Conservation (phyloP, 2,329 filamentous ascomycete species). For the Scleromitrula shiraiana region DNA sequence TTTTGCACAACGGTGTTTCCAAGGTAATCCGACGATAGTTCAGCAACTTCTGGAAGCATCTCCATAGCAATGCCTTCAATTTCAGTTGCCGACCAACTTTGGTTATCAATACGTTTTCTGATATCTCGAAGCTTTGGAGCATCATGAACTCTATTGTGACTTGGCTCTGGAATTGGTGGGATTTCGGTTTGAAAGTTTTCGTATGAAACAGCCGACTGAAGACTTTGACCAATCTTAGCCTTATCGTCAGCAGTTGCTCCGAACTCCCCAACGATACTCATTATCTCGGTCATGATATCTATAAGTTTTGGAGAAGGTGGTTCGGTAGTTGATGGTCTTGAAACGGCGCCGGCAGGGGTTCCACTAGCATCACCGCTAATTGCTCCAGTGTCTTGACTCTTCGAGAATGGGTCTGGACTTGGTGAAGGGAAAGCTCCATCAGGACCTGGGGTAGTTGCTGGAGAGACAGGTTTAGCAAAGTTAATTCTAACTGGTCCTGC, state of each 20-base stretch:
- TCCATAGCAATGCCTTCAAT: slow-evolving; percentile 87
- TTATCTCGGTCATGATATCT: slow-evolving; percentile 75
- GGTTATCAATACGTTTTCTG: slow-evolving; percentile 94
- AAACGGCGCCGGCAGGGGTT: slow-evolving; percentile 34
- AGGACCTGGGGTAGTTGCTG: slow-evolving; percentile 79
- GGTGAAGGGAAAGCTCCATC: slow-evolving; percentile 85
- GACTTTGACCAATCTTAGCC: slow-evolving; percentile 59
- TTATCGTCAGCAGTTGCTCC: slow-evolving; percentile 76
- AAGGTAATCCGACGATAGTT: slow-evolving; percentile 90
- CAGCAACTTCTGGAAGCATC: slow-evolving; percentile 95
- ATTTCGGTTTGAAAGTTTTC: slow-evolving; percentile 72
- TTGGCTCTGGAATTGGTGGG: slow-evolving; percentile 79
- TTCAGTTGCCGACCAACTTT: slow-evolving; percentile 73
- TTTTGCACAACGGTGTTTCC: slow-evolving; percentile 99
- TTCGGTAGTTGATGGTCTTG: slow-evolving; percentile 38
- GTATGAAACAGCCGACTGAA: slow-evolving; percentile 71
- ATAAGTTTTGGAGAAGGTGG: slow-evolving; percentile 64
- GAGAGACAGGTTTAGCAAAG: slow-evolving; percentile 91
- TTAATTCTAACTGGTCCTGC: slow-evolving; percentile 92
- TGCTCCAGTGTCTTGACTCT: slow-evolving; percentile 42
- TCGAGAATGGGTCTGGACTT: slow-evolving; percentile 76
- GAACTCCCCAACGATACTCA: slow-evolving; percentile 80
- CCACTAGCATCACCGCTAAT: slow-evolving; percentile 30
- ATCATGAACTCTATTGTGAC: slow-evolving; percentile 82
- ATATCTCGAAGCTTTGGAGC: slow-evolving; percentile 93